phyloP scores from a whole-genome alignment of 345 rosid genomes.

The Brassica napus region Da-Ae NC_063437.1:748001-748500 shows the following conservation, averaged over 20 bases:
- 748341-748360: constrained; percentile 23
- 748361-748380: constrained; percentile 16
- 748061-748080: neutral
- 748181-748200: neutral
- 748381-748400: neutral
- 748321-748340: constrained; percentile 9
- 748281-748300: neutral
- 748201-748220: neutral
- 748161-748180: neutral
- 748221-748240: neutral
- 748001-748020: too few species aligned
- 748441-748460: too few species aligned
- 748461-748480: too few species aligned
- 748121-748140: neutral
- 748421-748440: too few species aligned
- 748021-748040: too few species aligned
- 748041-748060: too few species aligned
- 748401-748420: too few species aligned
- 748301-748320: neutral
- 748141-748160: neutral
- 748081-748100: neutral
- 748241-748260: neutral
- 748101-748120: neutral
- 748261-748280: neutral
- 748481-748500: too few species aligned